Evolutionary conservation across 176 grass and related monocot species (phyloP).

Genomic region (Phragmites australis): DNA sequence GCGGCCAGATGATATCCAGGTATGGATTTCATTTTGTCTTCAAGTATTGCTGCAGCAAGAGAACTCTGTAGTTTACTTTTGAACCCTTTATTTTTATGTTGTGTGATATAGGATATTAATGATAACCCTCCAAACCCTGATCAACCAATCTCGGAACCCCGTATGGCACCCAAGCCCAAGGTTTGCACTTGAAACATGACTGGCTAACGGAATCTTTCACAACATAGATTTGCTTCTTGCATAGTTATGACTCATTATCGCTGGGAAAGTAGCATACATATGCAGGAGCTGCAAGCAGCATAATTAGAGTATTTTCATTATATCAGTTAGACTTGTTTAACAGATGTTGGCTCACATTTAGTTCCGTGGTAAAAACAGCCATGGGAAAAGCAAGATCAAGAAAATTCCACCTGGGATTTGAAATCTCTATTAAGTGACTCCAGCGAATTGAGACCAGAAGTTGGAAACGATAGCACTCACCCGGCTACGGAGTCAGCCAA

Average conservation of each 20-base stretch:
- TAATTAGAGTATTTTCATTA: constrained; percentile 20
- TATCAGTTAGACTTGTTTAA: neutral
- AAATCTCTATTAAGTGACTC: constrained; percentile 18
- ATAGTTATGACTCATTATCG: neutral
- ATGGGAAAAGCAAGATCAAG: constrained; percentile 49
- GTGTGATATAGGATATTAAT: constrained; percentile 53
- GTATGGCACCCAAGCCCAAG: constrained; percentile 67
- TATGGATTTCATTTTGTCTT: constrained; percentile 16
- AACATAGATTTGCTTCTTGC: neutral
- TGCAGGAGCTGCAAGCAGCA: neutral
- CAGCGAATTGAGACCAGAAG: neutral
- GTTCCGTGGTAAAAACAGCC: constrained; percentile 51
- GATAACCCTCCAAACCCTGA: constrained; percentile 62
- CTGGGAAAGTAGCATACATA: neutral
- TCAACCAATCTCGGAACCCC: constrained; percentile 57
- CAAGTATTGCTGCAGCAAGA: neutral
- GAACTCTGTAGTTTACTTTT: constrained; percentile 2
- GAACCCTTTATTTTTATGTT: neutral
- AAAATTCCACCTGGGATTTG: constrained; percentile 21
- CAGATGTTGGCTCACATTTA: constrained; percentile 12
- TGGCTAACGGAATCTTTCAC: neutral
- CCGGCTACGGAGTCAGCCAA: neutral
- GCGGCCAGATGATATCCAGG: constrained; percentile 64
- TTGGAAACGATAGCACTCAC: neutral
- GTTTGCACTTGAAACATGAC: constrained; percentile 26